Base-by-base conservation (phyloP, 179 eudicot species). In the Beta corolliflora region DNA sequence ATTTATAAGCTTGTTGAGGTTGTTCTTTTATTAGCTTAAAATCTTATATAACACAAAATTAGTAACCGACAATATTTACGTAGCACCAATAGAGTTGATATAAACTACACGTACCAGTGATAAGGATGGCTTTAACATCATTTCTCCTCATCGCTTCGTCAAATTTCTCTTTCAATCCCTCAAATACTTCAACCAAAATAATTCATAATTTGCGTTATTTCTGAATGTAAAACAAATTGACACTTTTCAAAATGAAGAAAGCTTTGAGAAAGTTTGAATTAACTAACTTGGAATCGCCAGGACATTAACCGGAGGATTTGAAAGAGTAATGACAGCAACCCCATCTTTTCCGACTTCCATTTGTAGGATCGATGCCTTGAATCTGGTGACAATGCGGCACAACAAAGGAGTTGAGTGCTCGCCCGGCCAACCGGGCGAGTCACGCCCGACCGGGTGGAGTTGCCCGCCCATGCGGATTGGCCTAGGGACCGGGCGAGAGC, bases 61-160 rank as follows among this genome's bases (percentile, higher is more conserved):
- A 25, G 29, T 25, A 25, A 25, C 29, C 0, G 29, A 25, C 29
- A 25, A 25, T 25, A 25, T 25, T 25, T 25, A 25, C 29, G 29
- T 25, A 25, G 29, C 29, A 25, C 29, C 29, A 25, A 25, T 25
- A 25, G 29, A 25, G 29, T 25, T 25, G 0, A 25, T 25, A 25
- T 25, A 25, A 25, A 25, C 29, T 25, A 25, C 0, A n/a, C 64
- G 64, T 87, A 93, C 97, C 95, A 69, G 87, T 88, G 21, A 93
- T 59, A 73, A 94, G 97, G 72, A 92, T 80, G 60, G 98, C 98
- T 86, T 91, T 91, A 11, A 94, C 95, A 81, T 92, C 98, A 76
- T 85, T 82, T 76, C 95, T 89, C 67, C 82, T 84, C 90, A 85
- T 84, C 18, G 98, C 98, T 82, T 92, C 97, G 11, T 76, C 66